Conservation (phyloP, 2,329 filamentous ascomycete species). For the Xylariomycetidae sp. region DNA sequence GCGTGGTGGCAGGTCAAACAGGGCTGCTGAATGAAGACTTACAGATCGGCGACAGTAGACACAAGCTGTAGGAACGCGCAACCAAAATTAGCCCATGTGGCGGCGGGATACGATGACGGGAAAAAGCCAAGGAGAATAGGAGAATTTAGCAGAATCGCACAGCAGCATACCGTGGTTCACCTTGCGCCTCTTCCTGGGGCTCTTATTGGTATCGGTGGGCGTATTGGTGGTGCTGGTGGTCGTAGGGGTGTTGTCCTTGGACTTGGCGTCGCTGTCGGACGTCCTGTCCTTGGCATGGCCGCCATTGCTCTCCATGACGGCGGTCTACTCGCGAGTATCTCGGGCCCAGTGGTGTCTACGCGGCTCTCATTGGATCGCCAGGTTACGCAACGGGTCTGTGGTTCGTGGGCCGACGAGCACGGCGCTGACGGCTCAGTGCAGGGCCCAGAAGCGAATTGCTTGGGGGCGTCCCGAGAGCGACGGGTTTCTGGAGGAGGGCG, state of each 20-base stretch:
- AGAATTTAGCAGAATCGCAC: conserved; percentile 21
- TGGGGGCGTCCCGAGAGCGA: conserved; percentile 14
- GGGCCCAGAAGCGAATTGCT: conserved; percentile 26
- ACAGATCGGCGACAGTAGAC: conserved; percentile 88
- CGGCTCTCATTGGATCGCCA: conserved; percentile 37
- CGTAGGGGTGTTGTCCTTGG: conserved; percentile 28
- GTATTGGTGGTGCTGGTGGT: conserved; percentile 21
- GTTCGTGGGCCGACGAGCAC: conserved; percentile 35
- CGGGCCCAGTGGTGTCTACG: conserved; percentile 25
- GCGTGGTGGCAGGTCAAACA: conserved; percentile 23
- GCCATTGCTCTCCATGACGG: conserved; percentile 27
- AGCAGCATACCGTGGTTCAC: conserved; percentile 77
- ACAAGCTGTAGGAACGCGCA: conserved; percentile 59
- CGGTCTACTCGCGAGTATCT: conserved; percentile 20
- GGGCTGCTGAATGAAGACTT: conserved; percentile 42
- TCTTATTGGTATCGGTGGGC: conserved; percentile 36
- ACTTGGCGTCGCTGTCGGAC: conserved; percentile 32
- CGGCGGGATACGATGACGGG: conserved; percentile 20
- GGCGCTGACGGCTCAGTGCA: conserved; percentile 36
- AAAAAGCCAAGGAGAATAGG: conserved; percentile 12
- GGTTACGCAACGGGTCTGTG: conserved; percentile 39
- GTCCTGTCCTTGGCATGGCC: conserved; percentile 33
- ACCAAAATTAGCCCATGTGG: conserved; percentile 30
- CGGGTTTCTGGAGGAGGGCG: background rate
- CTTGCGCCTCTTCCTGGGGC: conserved; percentile 79